Evolutionary conservation across 768 basidiomycete species (phyloP).

Genomic region (Boletus bicolor): DNA sequence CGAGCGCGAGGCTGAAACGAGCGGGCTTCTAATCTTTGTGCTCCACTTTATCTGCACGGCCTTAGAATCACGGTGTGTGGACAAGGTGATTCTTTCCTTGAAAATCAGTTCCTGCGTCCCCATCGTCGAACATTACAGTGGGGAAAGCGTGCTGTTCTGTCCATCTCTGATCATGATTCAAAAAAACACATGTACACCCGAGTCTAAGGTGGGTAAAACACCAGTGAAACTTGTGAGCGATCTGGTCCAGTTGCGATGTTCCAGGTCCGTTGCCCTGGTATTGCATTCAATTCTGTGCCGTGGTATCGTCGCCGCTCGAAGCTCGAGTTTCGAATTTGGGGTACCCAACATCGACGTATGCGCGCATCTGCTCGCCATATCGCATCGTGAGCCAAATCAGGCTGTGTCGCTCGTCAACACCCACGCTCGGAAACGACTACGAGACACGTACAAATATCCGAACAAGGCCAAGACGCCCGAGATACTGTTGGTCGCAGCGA

Average conservation of each 20-base stretch:
- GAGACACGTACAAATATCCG: constrained; percentile 48
- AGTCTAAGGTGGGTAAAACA: background rate
- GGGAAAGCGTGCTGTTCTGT: background rate
- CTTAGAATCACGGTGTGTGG: background rate
- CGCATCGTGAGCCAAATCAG: constrained; percentile 50
- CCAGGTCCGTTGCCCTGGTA: background rate
- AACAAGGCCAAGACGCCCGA: constrained; percentile 45
- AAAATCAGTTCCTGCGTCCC: background rate
- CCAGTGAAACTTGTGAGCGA: background rate
- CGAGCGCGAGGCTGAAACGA: background rate
- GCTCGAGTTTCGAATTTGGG: constrained; percentile 28
- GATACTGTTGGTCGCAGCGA: constrained; percentile 45
- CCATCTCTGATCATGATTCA: background rate
- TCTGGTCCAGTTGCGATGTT: background rate
- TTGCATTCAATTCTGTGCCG: background rate
- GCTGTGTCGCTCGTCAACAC: constrained; percentile 31
- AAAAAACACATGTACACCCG: background rate
- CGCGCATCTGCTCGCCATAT: constrained; percentile 56
- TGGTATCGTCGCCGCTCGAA: background rate
- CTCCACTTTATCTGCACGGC: background rate
- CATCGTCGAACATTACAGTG: background rate
- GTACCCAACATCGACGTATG: constrained; percentile 55
- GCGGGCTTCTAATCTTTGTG: no score
- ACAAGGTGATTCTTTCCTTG: no score
- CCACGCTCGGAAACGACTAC: background rate